Base-by-base conservation (phyloP, 2,329 filamentous ascomycete species). In the Colletotrichum sp. region DNA sequence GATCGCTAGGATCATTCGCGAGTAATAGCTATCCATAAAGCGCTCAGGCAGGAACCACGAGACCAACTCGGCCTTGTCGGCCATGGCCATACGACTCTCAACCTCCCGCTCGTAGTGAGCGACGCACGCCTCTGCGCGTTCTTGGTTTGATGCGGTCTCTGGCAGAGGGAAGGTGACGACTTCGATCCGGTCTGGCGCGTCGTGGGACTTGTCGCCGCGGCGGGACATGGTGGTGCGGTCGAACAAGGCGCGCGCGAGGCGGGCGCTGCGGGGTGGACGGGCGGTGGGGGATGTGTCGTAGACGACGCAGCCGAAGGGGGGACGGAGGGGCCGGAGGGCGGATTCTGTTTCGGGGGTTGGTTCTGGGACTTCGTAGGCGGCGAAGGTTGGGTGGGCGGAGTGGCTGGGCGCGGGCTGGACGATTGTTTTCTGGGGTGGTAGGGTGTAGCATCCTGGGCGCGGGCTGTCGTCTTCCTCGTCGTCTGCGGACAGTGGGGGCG, bases 41-140 rank as follows among this genome's bases (percentile, higher is more conserved):
- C 69, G 69, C 69, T 71, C 69, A 5, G 69, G 39, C 15, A 71
- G 69, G 16, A 66, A 57, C 69, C 69, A 65, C 10, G 69, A 71
- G 21, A 13, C 21, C 0, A 24, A 21, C 60, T 71, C 60, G 4
- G 69, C 21, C 44, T 39, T 57, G 4, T 71, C 28, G 16, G 59
- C 7, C 3, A 71, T 66, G 10, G 26, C 6, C 6, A 66, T 8
- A 4, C 69, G 69, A 26, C 44, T 71, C 44, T 13, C 16, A n/a
- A 55, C 5, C 39, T 71, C 60, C 26, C 12, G 10, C 36, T 66
- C 60, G 9, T 57, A 28, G 28, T 71, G 69, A 3, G 28, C 39
- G 39, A 57, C 55, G 6, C 44, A 71, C 5, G 60, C 39, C 8
- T 66, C 21, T 5, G 36, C 39, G 24, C 60, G 59, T 16, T 55